Evolutionary conservation across 1,139 yeast species (phyloP), one percentile per base, ranked within the genome.

Genomic region (Debaryomyces robertsiae): DNA sequence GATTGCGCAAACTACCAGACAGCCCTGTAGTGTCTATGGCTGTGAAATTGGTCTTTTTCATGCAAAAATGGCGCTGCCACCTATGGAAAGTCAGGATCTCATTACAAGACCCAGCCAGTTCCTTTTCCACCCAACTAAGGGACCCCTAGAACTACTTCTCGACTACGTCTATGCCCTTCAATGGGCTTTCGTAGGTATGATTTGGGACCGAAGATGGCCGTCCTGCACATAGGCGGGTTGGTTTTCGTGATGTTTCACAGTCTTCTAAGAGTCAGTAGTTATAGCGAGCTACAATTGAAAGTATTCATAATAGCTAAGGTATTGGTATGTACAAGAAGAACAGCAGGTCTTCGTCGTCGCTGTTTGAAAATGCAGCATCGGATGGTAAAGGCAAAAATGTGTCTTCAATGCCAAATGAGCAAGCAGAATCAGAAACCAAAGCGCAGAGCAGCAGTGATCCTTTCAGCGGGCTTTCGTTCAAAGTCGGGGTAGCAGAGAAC

Each of bases 401-500:
- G 15, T 24, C 28, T 6, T n/a, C 22, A 19, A 33, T 22, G 17
- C 25, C 36, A 3, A 33, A 33, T 23, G 17, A 16, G 16, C 30
- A 33, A 11, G 30, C 19, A 6, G 24, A 22, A 11, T 17, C 36
- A 24, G 36, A 33, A 5, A 22, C 30, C 18, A 10, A 27, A n/a
- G 30, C 17, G n/a, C n/a, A n/a, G n/a, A 27, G 23, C 17, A 10
- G 18, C 4, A 44, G 47, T 36, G 67, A 73, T 47, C 77, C 77
- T 6, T 73, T 73, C 46, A 59, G 69, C 46, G 80, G 82, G 27
- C 68, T 81, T 28, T 80, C 87, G 7, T 84, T 84, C 57, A 72
- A 71, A 41, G 96, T 89, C 3, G 97, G 97, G 1, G 96, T 91
- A 11, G 82, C 95, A 9, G 97, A 90, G 54, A 93, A 89, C 61